Percentiles rank a stretch among this genome's conserved stretches.
These are phyloP conservation scores for Sporothrix variecibatus DNA, from an alignment of 2,329 filamentous ascomycete species.

Conservation along the genomic window DNA sequence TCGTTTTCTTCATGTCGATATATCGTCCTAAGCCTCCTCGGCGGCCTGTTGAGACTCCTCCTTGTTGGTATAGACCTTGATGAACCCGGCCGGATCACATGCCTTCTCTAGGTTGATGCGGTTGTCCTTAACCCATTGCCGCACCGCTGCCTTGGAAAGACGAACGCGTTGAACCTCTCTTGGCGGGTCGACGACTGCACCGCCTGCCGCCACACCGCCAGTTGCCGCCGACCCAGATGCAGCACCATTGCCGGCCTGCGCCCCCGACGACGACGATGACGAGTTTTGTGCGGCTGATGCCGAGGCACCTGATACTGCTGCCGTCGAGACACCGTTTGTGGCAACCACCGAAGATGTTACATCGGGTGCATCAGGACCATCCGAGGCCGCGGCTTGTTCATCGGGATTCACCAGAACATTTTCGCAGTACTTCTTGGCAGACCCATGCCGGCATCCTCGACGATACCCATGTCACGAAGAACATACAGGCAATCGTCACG, in stretches of 20 bases:
- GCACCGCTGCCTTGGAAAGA: constrained; percentile 58
- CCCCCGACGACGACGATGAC: not conserved
- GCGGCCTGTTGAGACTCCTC: constrained; percentile 37
- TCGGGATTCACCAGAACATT: constrained; percentile 18
- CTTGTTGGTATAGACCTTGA: constrained; percentile 64
- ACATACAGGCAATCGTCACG: constrained; percentile 79
- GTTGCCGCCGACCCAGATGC: not conserved
- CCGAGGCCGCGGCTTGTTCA: not conserved
- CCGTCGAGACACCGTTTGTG: not conserved
- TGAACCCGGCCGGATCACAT: constrained; percentile 74
- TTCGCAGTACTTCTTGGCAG: constrained; percentile 34
- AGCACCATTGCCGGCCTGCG: not conserved
- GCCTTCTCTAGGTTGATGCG: constrained; percentile 63
- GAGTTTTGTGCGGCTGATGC: not conserved
- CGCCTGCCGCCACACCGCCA: not conserved
- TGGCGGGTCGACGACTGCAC: constrained; percentile 32
- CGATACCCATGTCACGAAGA: constrained; percentile 76
- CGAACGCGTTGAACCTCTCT: constrained; percentile 49
- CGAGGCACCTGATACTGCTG: constrained; percentile 29
- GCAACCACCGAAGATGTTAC: constrained; percentile 23
- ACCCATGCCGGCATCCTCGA: constrained; percentile 58
- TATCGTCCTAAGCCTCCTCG: constrained; percentile 37
- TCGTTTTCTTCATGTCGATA: constrained; percentile 2
- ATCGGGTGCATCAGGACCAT: not conserved
- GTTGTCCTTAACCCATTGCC: constrained; percentile 66